phyloP scores from a whole-genome alignment of 2,329 filamentous ascomycete species.

The Exophiala spinifera region DNA sequence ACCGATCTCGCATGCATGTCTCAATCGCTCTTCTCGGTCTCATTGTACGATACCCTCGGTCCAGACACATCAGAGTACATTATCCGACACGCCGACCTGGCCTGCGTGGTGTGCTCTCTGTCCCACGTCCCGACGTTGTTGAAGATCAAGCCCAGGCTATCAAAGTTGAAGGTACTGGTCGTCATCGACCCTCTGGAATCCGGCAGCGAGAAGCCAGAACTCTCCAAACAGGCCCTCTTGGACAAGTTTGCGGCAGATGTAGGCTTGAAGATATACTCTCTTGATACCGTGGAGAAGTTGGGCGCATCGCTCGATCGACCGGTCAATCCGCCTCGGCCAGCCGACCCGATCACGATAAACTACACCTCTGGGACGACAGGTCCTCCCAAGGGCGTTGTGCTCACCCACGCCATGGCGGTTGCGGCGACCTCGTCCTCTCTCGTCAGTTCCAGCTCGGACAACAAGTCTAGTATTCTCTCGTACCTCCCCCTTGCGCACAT shows the following conservation, averaged over 20 bases:
- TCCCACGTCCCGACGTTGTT: slow-evolving; percentile 77
- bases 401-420: slow-evolving; percentile 79
- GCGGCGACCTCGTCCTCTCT: slow-evolving; percentile 59
- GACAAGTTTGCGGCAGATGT: slow-evolving; percentile 67
- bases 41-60: slow-evolving; percentile 93
- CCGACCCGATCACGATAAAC: slow-evolving; percentile 75
- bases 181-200: slow-evolving; percentile 78
- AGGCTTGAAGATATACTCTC: slow-evolving; percentile 75
- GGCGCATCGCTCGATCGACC: slow-evolving; percentile 68
- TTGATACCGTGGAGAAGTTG: slow-evolving; percentile 76
- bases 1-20: slow-evolving; percentile 82
- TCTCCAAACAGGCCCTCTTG: slow-evolving; percentile 76
- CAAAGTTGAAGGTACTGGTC: slow-evolving; percentile 80
- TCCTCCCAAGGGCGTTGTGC: slow-evolving; percentile 61
- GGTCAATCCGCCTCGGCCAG: slow-evolving; percentile 66
- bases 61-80: slow-evolving; percentile 92
- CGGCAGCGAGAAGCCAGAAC: slow-evolving; percentile 62
- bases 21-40: slow-evolving; percentile 84
- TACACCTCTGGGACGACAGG: slow-evolving; percentile 66
- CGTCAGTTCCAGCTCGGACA: slow-evolving; percentile 54
- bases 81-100: slow-evolving; percentile 80
- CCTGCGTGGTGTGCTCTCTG: slow-evolving; percentile 73
- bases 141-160: slow-evolving; percentile 73
- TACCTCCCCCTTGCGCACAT: slow-evolving; percentile 95
- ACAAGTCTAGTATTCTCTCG: slow-evolving; percentile 68